Base-by-base conservation (phyloP, 352 stramenopile genomes). In the Pseudoperonospora humuli region DNA sequence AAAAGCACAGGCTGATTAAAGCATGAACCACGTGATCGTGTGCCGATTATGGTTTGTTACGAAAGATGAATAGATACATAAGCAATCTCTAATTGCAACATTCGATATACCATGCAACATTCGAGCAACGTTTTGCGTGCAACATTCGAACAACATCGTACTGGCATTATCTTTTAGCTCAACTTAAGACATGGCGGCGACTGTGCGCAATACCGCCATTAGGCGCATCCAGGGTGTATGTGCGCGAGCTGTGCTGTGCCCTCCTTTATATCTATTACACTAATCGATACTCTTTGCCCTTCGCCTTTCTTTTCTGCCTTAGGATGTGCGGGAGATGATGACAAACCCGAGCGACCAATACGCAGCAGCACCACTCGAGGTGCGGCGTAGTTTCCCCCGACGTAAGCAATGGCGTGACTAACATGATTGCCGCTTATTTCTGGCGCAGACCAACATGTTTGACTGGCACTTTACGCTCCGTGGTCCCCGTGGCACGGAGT, bases 401-500 rank as follows among this genome's bases (percentile, higher is more conserved):
- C 8, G 11, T 14, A 32, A 32, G 7, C 11, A 32, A 15, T 15
- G n/a, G 11, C 8, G 1, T 2, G 14, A 1, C 7, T 15, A 2
- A 14, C 5, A 1, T 32, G 10, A 15, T 4, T 14, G 11, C 34
- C 25, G 34, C 19, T 31, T 32, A 35, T 26, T 28, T 9, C n/a
- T 41, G n/a, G n/a, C n/a, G n/a, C 39, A 88, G 74, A 78, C 73
- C 40, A 90, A 96, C 54, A 90, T 94, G 65, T 95, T 95, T 56
- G 78, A 93, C 50, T 96, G 85, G 85, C 95, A 99, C 56, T 99
- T 99, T 64, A 98, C 95, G 9, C 93, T 99, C 42, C 86, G 96
- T n/a, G 96, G 96, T 10, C 93, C 96, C 3, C 75, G 75, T 3
- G 92, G 91, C 44, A 98, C 94, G 2, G 93, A 98, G 44, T 99